Conservation (phyloP, 768 basidiomycete genomes). For the Arthromyces matolae region DNA sequence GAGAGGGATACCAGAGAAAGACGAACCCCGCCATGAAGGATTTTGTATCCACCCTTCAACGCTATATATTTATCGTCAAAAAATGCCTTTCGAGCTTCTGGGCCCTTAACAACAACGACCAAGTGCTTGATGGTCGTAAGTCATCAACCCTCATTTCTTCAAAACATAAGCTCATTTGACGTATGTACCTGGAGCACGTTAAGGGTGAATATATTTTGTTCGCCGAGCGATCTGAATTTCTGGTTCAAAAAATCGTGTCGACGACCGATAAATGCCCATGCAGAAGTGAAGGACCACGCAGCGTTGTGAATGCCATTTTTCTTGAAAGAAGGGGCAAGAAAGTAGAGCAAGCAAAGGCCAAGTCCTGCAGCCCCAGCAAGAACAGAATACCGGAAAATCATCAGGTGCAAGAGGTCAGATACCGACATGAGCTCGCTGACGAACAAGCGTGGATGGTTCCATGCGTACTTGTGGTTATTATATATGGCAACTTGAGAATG, state of each 20-base stretch:
- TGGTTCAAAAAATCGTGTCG: neutral
- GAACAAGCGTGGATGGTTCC: too few species aligned
- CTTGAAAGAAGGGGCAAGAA: neutral
- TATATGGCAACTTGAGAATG: too few species aligned
- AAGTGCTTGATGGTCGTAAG: conserved; percentile 12
- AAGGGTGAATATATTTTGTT: neutral
- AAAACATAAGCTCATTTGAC: neutral
- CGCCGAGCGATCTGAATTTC: neutral
- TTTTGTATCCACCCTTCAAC: conserved; percentile 31
- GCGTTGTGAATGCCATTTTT: neutral
- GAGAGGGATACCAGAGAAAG: neutral
- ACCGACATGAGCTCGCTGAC: neutral
- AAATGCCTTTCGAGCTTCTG: conserved; percentile 29
- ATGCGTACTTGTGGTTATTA: too few species aligned
- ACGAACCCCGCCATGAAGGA: conserved; percentile 25
- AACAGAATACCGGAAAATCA: neutral
- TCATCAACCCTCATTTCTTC: neutral
- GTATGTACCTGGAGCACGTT: neutral
- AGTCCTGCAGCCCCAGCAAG: neutral
- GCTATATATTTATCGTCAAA: conserved; percentile 27
- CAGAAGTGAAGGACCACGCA: neutral
- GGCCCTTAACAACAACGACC: conserved; percentile 27
- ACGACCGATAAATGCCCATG: neutral
- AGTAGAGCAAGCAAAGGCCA: neutral
- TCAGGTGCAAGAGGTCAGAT: neutral